These are phyloP conservation scores for Hypoxylon fragiforme DNA, from an alignment of 495 filamentous ascomycete species.

Conservation along the genomic window DNA sequence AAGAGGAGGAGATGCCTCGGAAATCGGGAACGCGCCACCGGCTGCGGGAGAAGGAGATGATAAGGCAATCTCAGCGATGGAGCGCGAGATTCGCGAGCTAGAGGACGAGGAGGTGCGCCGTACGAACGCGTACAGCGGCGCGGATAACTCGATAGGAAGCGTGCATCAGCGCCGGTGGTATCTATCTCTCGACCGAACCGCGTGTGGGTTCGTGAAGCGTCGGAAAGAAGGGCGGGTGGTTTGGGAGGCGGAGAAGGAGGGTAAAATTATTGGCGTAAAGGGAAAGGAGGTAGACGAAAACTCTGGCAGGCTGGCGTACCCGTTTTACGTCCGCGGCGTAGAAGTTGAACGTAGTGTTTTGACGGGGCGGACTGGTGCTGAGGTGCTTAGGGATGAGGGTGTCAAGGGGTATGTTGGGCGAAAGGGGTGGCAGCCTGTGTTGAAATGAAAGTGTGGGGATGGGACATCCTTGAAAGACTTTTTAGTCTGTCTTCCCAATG, in stretches of 20 bases:
- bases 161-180: constrained; percentile 68
- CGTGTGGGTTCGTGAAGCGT: constrained; percentile 55
- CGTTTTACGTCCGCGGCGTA: constrained; percentile 62
- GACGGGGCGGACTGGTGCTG: constrained; percentile 58
- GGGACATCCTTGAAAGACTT: no score
- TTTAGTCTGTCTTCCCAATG: no score
- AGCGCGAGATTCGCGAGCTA: constrained; percentile 44
- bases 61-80: constrained; percentile 38
- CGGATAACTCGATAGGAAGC: constrained; percentile 63
- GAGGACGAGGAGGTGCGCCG: constrained; percentile 57
- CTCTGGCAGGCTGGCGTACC: constrained; percentile 43
- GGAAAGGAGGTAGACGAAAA: constrained; percentile 32
- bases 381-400: constrained; percentile 62
- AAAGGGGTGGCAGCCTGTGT: constrained; percentile 60
- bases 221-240: constrained; percentile 25
- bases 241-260: constrained; percentile 27
- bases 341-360: constrained; percentile 64
- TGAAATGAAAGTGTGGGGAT: constrained; percentile 52
- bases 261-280: no score
- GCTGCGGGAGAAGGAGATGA: constrained; percentile 14
- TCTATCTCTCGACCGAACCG: constrained; percentile 56
- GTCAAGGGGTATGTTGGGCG: constrained; percentile 57
- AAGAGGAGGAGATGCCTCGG: constrained; percentile 19
- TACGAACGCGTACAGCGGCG: constrained; percentile 67
- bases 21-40: constrained; percentile 31